phyloP scores from a whole-genome alignment of 805 yeast species.

The Metschnikowia continentalis region DNA sequence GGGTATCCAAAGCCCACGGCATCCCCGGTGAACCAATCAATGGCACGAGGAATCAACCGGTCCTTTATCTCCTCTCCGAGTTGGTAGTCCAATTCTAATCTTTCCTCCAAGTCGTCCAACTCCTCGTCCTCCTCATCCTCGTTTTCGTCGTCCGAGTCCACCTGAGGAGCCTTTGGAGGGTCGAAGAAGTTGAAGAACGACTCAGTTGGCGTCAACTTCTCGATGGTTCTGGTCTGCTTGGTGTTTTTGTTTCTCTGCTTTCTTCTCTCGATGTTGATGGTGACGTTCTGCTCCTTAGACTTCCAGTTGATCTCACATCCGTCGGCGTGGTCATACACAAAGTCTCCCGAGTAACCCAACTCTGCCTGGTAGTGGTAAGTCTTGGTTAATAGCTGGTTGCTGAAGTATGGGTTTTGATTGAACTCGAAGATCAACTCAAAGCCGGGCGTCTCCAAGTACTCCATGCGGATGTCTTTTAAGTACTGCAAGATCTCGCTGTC shows the following conservation, averaged over 20 bases:
- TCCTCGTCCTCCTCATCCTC: slow-evolving; percentile 53
- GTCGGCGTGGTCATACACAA: slow-evolving; percentile 94
- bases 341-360: slow-evolving; percentile 91
- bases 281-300: slow-evolving; percentile 74
- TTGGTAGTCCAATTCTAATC: slow-evolving; percentile 88
- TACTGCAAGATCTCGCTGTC: slow-evolving; percentile 77
- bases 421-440: slow-evolving; percentile 84
- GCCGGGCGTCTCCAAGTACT: slow-evolving; percentile 81
- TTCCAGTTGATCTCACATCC: slow-evolving; percentile 85
- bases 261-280: slow-evolving; percentile 84
- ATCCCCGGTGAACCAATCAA: slow-evolving; percentile 98
- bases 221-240: slow-evolving; percentile 92
- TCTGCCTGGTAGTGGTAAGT: slow-evolving; percentile 92
- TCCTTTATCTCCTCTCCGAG: slow-evolving; percentile 96
- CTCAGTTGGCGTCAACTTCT: slow-evolving; percentile 89
- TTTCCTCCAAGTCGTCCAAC: slow-evolving; percentile 71
- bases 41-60: slow-evolving; percentile 90
- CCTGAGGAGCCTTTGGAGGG: slow-evolving; percentile 78
- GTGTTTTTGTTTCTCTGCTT: slow-evolving; percentile 97
- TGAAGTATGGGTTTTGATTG: slow-evolving; percentile 68
- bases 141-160: slow-evolving; percentile 49
- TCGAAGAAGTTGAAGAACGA: slow-evolving; percentile 94
- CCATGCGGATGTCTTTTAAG: slow-evolving; percentile 68
- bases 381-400: slow-evolving; percentile 69
- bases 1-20: slow-evolving; percentile 72